These are phyloP conservation scores for Ceratocystiopsis minuta DNA, from an alignment of 2,329 filamentous ascomycete species.

Conservation along the genomic window DNA sequence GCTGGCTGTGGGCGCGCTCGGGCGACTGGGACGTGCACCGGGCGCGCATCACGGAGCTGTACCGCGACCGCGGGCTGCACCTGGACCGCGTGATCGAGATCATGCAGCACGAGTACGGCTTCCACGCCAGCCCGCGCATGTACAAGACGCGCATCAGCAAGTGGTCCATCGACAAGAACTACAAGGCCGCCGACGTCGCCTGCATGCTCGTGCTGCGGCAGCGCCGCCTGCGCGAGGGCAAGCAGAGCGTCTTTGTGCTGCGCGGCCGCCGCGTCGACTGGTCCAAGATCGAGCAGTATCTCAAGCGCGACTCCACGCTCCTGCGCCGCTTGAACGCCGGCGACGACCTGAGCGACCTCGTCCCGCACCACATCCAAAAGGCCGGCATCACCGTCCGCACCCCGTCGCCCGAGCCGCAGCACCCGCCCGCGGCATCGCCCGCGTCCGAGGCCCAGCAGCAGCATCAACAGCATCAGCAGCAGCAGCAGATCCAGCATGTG, in stretches of 20 bases:
- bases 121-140: slow-evolving; percentile 16
- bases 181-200: slow-evolving; percentile 14
- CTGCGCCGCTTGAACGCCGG: slow-evolving; percentile 7
- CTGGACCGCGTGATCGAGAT: slow-evolving; percentile 13
- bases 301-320: slow-evolving; percentile 13
- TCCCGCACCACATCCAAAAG: slow-evolving; percentile 4
- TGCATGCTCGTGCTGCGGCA: slow-evolving; percentile 12
- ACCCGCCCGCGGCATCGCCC: slow-evolving; percentile 1
- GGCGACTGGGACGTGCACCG: slow-evolving; percentile 14
- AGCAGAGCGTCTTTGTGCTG: slow-evolving; percentile 11
- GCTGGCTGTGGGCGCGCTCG: no score
- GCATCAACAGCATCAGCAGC: not conserved
- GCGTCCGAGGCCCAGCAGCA: not conserved
- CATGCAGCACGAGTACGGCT: slow-evolving; percentile 12
- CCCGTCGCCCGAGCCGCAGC: slow-evolving; percentile 9
- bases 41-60: slow-evolving; percentile 13
- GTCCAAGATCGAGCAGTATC: slow-evolving; percentile 13
- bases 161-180: slow-evolving; percentile 17
- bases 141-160: slow-evolving; percentile 17
- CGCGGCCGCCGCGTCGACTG: slow-evolving; percentile 13
- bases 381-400: slow-evolving; percentile 12
- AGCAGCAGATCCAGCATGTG: not conserved
- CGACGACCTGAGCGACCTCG: slow-evolving; percentile 6
- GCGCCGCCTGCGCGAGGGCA: slow-evolving; percentile 11
- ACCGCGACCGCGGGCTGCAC: slow-evolving; percentile 11